These are phyloP conservation scores for Allomyces macrogynus DNA, from an alignment of 192 early-diverging fungal genomes.

Conservation along the genomic window DNA sequence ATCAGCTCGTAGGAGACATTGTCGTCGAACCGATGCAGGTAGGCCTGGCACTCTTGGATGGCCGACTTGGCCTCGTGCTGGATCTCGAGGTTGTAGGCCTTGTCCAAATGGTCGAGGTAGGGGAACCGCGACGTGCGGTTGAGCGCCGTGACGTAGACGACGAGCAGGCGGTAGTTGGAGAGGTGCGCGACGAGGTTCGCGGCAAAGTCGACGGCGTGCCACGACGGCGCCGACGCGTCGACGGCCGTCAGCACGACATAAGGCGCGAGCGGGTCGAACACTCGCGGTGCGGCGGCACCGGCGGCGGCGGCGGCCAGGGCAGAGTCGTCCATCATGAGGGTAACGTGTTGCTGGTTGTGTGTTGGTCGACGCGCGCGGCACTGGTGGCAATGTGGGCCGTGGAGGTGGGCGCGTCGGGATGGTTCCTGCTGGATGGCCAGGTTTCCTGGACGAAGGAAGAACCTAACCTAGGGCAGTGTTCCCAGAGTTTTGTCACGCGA, in stretches of 20 bases:
- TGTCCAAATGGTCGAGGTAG: constrained; percentile 9
- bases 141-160: neutral
- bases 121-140: neutral
- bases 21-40: constrained; percentile 3
- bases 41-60: constrained; percentile 7
- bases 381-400: too few relatives aligned
- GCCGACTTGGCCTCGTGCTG: constrained; percentile 7
- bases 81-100: constrained; percentile 15
- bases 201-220: neutral
- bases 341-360: neutral
- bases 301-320: neutral
- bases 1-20: constrained; percentile 10
- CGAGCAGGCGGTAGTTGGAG: neutral
- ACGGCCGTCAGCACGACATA: neutral
- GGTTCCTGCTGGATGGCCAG: neutral
- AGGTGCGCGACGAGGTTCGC: neutral
- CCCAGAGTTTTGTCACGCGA: too few relatives aligned
- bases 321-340: neutral
- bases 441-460: neutral
- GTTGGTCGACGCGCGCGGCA: too few relatives aligned
- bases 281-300: too few relatives aligned
- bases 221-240: neutral
- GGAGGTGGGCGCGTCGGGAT: too few relatives aligned
- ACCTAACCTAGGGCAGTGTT: neutral
- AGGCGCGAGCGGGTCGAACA: too few relatives aligned